Conservation (phyloP, 2,329 filamentous ascomycete species). For the Neocatenulostroma microsporum region DNA sequence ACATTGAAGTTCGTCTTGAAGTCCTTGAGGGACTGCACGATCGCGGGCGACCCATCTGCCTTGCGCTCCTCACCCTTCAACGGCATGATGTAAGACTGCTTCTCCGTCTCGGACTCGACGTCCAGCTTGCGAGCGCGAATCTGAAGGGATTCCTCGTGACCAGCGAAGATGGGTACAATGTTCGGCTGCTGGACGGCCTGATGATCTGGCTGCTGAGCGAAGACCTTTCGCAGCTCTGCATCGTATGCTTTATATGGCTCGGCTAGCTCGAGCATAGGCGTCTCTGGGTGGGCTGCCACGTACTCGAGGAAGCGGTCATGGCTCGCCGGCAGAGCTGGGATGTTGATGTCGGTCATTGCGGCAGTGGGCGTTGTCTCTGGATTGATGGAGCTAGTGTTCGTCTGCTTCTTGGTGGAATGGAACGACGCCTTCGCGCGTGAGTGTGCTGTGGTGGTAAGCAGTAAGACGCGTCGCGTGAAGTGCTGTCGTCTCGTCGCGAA, state of each 20-base stretch:
- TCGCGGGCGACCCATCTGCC: constrained; percentile 55
- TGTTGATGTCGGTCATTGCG: constrained; percentile 8
- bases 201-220: constrained; percentile 59
- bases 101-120: constrained; percentile 52
- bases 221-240: constrained; percentile 56
- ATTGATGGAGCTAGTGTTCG: no score
- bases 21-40: constrained; percentile 58
- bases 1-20: constrained; percentile 74
- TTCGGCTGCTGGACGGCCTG: constrained; percentile 54
- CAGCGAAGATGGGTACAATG: constrained; percentile 57
- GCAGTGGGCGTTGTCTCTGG: no score
- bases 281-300: constrained; percentile 48
- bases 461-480: no score
- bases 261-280: constrained; percentile 51
- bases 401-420: no score
- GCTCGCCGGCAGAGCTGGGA: constrained; percentile 33
- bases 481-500: no score
- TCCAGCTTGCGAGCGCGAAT: constrained; percentile 55
- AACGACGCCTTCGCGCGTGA: no score
- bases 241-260: constrained; percentile 63
- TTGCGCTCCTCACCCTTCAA: constrained; percentile 56
- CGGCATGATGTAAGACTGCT: constrained; percentile 61
- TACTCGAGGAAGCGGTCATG: constrained; percentile 43
- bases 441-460: no score
- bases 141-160: constrained; percentile 47